Evolutionary conservation across 1,284 basidiomycete genomes (phyloP).

Genomic region (Ganoderma boninense): DNA sequence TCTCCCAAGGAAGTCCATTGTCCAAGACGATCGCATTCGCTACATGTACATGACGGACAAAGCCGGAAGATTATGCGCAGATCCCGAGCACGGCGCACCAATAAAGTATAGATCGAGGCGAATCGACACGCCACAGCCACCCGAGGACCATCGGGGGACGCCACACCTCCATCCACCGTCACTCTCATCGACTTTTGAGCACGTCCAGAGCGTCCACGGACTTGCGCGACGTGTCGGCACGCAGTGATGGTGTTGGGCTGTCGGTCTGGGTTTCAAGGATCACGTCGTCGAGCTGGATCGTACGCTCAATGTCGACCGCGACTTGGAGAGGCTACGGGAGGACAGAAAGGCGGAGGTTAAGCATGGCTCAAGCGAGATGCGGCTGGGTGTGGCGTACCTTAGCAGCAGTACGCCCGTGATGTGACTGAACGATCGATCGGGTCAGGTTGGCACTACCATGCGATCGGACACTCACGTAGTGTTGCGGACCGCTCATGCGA

Average conservation of each 20-base stretch:
- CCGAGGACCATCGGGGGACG: not conserved
- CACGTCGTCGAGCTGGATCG: slow-evolving; percentile 24
- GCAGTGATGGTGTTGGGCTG: not conserved
- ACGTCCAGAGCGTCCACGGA: not conserved
- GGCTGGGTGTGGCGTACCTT: not conserved
- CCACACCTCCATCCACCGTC: not conserved
- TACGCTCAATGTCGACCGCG: slow-evolving; percentile 29
- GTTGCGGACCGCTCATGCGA: not conserved
- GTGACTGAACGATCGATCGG: not conserved
- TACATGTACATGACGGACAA: not conserved
- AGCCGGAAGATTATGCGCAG: not conserved
- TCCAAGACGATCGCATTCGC: not conserved
- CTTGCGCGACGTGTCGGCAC: slow-evolving; percentile 3
- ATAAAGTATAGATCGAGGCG: not conserved
- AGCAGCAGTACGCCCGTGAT: not conserved
- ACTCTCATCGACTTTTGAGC: not conserved
- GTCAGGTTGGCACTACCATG: not conserved
- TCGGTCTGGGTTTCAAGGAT: slow-evolving; percentile 2
- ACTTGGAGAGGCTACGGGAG: slow-evolving; percentile 20
- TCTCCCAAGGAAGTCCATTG: not conserved
- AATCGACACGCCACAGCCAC: not conserved
- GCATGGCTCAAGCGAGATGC: not conserved
- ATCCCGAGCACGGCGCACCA: not conserved
- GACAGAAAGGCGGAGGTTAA: not conserved
- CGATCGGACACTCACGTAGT: slow-evolving; percentile 8